phyloP scores from a whole-genome alignment of 1,284 basidiomycete genomes.

The Pseudozyma sp. region DNA sequence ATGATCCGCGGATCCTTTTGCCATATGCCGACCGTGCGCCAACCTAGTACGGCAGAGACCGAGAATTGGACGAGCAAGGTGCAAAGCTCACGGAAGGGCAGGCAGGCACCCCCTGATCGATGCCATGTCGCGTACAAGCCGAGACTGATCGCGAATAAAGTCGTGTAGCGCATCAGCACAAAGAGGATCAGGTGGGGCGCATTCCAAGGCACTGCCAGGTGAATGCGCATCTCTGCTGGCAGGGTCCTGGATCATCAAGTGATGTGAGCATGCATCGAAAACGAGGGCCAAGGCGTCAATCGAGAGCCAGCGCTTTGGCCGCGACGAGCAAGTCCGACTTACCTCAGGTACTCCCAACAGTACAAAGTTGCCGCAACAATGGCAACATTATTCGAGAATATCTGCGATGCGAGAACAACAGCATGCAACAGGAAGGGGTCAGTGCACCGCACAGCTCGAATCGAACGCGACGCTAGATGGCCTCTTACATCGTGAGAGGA shows the following conservation, averaged over 20 bases:
- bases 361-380: constrained; percentile 32
- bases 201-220: constrained; percentile 18
- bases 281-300: neutral
- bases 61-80: constrained; percentile 52
- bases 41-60: constrained; percentile 47
- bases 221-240: constrained; percentile 24
- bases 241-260: constrained; percentile 21
- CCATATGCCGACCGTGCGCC: constrained; percentile 63
- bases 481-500: constrained; percentile 21
- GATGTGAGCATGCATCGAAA: neutral
- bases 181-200: constrained; percentile 54
- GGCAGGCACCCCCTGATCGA: constrained; percentile 20
- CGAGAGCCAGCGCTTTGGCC: neutral
- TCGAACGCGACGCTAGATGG: neutral
- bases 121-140: constrained; percentile 45
- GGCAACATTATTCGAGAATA: constrained; percentile 17
- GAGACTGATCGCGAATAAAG: constrained; percentile 40
- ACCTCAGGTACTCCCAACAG: constrained; percentile 43
- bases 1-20: constrained; percentile 47
- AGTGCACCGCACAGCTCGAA: neutral
- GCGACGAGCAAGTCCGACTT: constrained; percentile 7
- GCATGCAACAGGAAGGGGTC: too few relatives aligned
- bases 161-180: constrained; percentile 49
- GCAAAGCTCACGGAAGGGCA: constrained; percentile 37
- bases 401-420: neutral